Percentiles rank a stretch among this genome's conserved stretches.
These are phyloP conservation scores for Aphanocladium album DNA, from an alignment of 2,329 filamentous ascomycete species.

Conservation along the genomic window DNA sequence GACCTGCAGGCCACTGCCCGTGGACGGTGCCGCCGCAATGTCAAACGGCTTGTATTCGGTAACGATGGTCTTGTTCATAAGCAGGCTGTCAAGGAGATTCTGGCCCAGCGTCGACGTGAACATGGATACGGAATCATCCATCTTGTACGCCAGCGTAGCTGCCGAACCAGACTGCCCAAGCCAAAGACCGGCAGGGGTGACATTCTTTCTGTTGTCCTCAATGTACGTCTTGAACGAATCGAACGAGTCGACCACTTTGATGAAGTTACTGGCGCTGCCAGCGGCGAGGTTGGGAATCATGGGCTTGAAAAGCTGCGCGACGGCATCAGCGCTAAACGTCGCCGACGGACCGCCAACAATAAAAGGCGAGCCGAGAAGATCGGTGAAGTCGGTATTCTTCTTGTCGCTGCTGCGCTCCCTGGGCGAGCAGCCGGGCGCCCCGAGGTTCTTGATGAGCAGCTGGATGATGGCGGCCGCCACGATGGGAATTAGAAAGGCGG, in stretches of 20 bases:
- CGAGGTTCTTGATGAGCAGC: constrained; percentile 59
- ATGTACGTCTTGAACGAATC: constrained; percentile 64
- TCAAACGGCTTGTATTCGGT: constrained; percentile 69
- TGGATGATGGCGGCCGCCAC: constrained; percentile 69
- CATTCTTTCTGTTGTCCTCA: constrained; percentile 53
- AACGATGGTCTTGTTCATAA: constrained; percentile 60
- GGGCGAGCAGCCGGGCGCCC: constrained; percentile 40
- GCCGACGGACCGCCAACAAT: constrained; percentile 23
- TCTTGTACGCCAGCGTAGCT: constrained; percentile 65
- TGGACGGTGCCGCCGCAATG: constrained; percentile 59
- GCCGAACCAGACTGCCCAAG: constrained; percentile 52
- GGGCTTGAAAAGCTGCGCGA: constrained; percentile 14
- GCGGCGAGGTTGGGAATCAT: constrained; percentile 16
- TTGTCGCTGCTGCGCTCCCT: constrained; percentile 13
- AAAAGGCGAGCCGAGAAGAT: constrained; percentile 18
- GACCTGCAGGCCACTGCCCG: constrained; percentile 67
- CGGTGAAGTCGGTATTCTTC: constrained; percentile 15
- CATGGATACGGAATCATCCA: constrained; percentile 47
- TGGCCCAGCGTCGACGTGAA: constrained; percentile 52
- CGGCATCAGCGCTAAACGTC: constrained; percentile 11
- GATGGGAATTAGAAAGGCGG: constrained; percentile 70
- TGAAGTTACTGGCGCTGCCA: constrained; percentile 11
- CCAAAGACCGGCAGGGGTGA: constrained; percentile 75
- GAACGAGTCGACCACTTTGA: constrained; percentile 41
- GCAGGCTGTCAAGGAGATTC: constrained; percentile 55